phyloP scores from a whole-genome alignment of 306 rosid genomes.

The Coriaria nepalensis region DNA sequence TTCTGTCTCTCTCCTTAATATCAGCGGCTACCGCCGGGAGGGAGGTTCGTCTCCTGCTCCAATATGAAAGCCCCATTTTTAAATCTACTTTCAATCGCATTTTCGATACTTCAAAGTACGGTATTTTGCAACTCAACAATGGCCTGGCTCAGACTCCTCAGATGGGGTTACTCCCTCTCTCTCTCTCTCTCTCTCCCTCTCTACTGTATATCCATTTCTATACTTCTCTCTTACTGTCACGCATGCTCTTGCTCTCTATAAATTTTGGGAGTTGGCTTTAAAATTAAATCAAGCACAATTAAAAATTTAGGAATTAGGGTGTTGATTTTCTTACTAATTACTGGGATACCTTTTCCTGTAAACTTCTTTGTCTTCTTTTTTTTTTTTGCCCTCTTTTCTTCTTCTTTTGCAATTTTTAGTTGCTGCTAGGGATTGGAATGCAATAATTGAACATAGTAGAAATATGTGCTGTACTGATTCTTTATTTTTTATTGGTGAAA shows the following conservation, averaged over 20 bases:
- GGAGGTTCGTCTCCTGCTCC: conserved; percentile 32
- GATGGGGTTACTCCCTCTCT: conserved; percentile 61
- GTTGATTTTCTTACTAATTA: no score
- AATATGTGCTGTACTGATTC: no score
- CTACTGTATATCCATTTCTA: not conserved
- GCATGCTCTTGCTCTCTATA: no score
- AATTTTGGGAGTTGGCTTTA: no score
- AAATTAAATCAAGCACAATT: no score
- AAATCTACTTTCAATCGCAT: conserved; percentile 32
- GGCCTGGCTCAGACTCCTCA: conserved; percentile 91
- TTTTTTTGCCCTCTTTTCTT: no score
- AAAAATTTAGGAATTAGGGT: no score
- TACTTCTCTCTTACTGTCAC: no score
- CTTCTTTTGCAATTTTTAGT: no score
- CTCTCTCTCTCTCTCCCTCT: conserved; percentile 3
- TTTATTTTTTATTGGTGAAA: no score
- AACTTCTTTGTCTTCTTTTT: no score
- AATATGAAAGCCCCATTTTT: conserved; percentile 33
- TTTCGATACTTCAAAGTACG: conserved; percentile 75
- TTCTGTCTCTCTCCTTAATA: conserved; percentile 20
- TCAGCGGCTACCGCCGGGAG: conserved; percentile 27
- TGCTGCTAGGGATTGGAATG: not conserved
- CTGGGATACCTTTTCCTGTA: no score
- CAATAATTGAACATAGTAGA: not conserved
- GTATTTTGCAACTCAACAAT: conserved; percentile 47